A percentile compares a stretch with the other conserved stretches of the same genome.
Evolutionary conservation across 768 basidiomycete genomes (phyloP).

Genomic region (Leccinum barrowsii): DNA sequence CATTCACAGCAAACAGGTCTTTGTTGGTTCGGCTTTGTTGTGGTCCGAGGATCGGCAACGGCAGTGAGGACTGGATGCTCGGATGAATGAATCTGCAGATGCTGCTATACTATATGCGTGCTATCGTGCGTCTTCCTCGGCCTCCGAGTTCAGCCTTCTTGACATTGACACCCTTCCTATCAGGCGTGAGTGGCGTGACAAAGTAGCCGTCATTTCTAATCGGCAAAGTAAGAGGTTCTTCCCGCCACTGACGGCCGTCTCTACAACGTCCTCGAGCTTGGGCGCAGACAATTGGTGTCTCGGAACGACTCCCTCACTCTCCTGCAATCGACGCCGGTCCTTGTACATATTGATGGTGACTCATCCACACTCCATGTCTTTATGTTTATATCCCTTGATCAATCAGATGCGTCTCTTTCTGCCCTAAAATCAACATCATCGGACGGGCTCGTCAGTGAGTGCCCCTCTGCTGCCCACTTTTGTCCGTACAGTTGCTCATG

Average conservation of each 20-base stretch:
- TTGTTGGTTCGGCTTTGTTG: too few relatives aligned
- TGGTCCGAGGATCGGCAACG: too few relatives aligned
- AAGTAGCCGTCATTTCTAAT: too few relatives aligned
- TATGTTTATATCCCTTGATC: slow-evolving; percentile 39
- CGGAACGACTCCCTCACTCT: slow-evolving; percentile 38
- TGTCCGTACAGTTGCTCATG: slow-evolving; percentile 14
- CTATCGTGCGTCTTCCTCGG: too few relatives aligned
- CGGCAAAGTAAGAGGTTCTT: not conserved
- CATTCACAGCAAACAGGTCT: too few relatives aligned
- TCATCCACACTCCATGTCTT: slow-evolving; percentile 57
- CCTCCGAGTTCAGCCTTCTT: too few relatives aligned
- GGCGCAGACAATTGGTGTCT: slow-evolving; percentile 47
- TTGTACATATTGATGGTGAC: slow-evolving; percentile 43
- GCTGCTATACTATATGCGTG: too few relatives aligned
- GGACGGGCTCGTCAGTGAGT: slow-evolving; percentile 53
- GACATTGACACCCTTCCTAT: too few relatives aligned
- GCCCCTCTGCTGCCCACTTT: not conserved
- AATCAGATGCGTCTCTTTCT: slow-evolving; percentile 28
- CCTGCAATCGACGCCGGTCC: slow-evolving; percentile 48
- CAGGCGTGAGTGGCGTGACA: too few relatives aligned
- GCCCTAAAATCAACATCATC: slow-evolving; percentile 39
- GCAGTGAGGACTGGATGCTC: too few relatives aligned
- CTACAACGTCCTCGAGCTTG: slow-evolving; percentile 50
- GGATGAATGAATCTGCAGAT: too few relatives aligned
- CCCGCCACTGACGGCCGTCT: slow-evolving; percentile 26